Base-by-base conservation (phyloP, 2,329 filamentous ascomycete genomes). In the Neonectria coccinea region DNA sequence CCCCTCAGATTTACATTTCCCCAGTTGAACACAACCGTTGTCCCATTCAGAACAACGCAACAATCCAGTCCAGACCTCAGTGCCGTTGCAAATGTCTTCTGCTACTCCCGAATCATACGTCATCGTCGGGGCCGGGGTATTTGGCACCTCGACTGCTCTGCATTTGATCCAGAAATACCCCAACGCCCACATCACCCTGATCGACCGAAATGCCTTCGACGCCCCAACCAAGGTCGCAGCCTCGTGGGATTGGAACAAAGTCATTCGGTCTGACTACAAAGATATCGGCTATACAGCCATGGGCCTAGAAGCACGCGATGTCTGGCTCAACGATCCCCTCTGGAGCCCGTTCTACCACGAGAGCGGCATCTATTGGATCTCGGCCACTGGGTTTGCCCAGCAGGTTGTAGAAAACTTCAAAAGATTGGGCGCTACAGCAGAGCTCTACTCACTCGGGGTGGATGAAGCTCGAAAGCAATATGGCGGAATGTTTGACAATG, bases 91-190 rank as follows among this genome's bases (percentile, higher is more conserved):
- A 10, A 51, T 51, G 48, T 31, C 48, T 31, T 5, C 47, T 10
- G 16, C n/a, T 18, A 50, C 27, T 16, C 10, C n/a, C 14, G 48
- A 36, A 8, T 81, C 81, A 12, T 84, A 82, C 68, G 76, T 90
- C 59, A 89, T 91, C 59, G 77, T 91, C 47, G 89, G 89, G 25
- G 86, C 85, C 9, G 89, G 89, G 41, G 85, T 88, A 22, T 90
- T 90, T 71, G 89, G 88, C 54, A 83, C 84, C 33, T 88, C 86
- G 25, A 89, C 88, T 0, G 89, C 88, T 9, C 85, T 88, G 62
- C 84, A 90, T 67, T 81, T 90, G 45, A 83, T 84, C 62, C 79
- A 79, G 51, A 79, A 78, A 55, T 80, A 85, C 68, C 80, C 83
- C n/a, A 70, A 80, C 25, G 82, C 83, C 2, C 76, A 76, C 8